phyloP scores from a whole-genome alignment of 495 filamentous ascomycete genomes.

The Hypoxylon trugodes region DNA sequence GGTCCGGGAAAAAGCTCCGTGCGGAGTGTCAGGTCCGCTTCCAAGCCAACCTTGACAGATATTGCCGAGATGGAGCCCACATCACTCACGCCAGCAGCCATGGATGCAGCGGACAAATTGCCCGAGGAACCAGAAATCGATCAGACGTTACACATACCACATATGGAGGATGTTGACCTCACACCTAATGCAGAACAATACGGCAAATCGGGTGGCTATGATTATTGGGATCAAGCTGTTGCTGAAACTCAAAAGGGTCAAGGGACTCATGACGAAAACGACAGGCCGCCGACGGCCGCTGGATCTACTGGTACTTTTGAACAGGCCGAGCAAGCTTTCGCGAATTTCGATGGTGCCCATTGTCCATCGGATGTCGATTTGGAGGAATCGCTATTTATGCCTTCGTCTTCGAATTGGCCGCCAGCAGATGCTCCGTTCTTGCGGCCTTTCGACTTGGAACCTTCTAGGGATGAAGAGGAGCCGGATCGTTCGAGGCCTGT shows the following conservation, averaged over 20 bases:
- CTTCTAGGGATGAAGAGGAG: constrained; percentile 22
- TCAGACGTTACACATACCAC: constrained; percentile 35
- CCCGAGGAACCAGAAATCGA: constrained; percentile 46
- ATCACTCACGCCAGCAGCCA: constrained; percentile 51
- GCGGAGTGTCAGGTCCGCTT: constrained; percentile 50
- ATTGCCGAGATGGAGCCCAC: constrained; percentile 58
- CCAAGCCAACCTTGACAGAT: constrained; percentile 54
- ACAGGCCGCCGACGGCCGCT: constrained; percentile 52
- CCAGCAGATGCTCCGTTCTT: constrained; percentile 24
- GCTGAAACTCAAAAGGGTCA: constrained; percentile 44
- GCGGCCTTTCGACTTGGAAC: constrained; percentile 30
- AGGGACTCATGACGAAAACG: constrained; percentile 25
- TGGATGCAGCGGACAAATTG: constrained; percentile 55
- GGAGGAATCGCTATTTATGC: constrained; percentile 37
- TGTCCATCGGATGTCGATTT: constrained; percentile 62
- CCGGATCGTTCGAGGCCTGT: constrained; percentile 21
- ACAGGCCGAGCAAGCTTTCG: constrained; percentile 76
- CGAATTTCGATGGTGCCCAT: constrained; percentile 94
- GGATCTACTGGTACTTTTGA: constrained; percentile 75
- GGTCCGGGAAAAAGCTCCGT: constrained; percentile 57
- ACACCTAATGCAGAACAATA: constrained; percentile 39
- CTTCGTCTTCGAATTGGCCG: constrained; percentile 40
- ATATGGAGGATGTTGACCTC: constrained; percentile 32
- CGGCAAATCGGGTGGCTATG: constrained; percentile 23
- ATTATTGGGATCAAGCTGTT: constrained; percentile 41